Conservation (phyloP, 768 basidiomycete species). For the Podaxis sp. region DNA sequence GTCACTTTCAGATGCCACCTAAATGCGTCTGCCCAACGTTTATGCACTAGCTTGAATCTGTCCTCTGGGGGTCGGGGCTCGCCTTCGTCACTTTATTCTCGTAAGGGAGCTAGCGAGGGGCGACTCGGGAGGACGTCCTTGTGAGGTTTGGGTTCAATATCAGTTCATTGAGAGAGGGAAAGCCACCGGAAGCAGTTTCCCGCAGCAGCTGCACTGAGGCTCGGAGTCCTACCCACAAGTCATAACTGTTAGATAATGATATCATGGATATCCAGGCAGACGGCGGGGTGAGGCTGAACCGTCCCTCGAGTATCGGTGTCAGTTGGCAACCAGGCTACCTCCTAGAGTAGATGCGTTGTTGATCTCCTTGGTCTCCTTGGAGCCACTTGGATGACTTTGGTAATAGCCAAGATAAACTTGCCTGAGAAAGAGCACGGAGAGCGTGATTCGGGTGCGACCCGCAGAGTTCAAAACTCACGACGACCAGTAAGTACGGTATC, state of each 20-base stretch:
- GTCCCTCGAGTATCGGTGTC: background rate
- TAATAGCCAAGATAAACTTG: slow-evolving; percentile 7
- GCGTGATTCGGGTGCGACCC: background rate
- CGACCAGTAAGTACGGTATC: background rate
- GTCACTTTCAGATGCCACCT: background rate
- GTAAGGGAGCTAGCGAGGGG: slow-evolving; percentile 6
- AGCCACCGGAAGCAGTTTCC: slow-evolving; percentile 11
- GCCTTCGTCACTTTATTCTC: background rate
- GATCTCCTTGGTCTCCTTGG: background rate
- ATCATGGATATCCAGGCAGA: background rate
- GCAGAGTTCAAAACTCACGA: background rate
- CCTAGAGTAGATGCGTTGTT: background rate
- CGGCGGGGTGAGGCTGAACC: background rate
- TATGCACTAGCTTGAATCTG: background rate
- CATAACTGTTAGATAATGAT: slow-evolving; percentile 11
- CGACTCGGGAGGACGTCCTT: background rate
- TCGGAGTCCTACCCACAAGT: slow-evolving; percentile 6
- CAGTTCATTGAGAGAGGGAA: background rate
- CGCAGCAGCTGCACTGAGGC: background rate
- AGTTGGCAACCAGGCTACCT: background rate
- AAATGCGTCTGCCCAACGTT: background rate
- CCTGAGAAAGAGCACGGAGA: background rate
- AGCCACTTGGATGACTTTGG: slow-evolving; percentile 7
- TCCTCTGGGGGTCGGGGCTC: background rate
- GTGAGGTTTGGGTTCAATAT: background rate